phyloP scores from a whole-genome alignment of 257 asterid genomes.

The Apocynum venetum region DNA sequence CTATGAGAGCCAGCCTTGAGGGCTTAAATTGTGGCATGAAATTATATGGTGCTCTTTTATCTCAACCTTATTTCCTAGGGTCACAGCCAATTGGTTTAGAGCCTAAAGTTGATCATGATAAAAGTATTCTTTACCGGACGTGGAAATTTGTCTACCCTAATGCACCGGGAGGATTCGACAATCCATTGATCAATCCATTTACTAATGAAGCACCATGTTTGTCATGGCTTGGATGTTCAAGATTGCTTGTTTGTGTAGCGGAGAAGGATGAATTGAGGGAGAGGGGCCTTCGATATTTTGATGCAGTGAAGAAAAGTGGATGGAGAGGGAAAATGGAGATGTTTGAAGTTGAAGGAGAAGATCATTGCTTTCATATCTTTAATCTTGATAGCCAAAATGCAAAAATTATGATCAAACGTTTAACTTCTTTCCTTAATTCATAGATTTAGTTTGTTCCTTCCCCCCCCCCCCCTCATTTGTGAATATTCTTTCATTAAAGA shows the following conservation, averaged over 20 bases:
- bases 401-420: conserved; percentile 28
- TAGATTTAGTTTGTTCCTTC: background rate
- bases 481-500: too few relatives aligned
- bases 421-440: conserved; percentile 30
- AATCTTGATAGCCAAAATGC: conserved; percentile 31
- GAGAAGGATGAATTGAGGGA: conserved; percentile 31
- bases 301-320: conserved; percentile 43
- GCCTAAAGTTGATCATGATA: background rate
- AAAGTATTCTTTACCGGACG: conserved; percentile 1
- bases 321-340: conserved; percentile 55
- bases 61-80: conserved; percentile 18
- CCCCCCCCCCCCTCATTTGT: too few relatives aligned
- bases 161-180: conserved; percentile 27
- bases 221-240: conserved; percentile 19
- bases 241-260: conserved; percentile 24
- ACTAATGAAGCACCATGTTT: conserved; percentile 22
- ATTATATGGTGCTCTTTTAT: conserved; percentile 19
- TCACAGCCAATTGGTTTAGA: conserved; percentile 12
- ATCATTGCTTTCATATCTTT: conserved; percentile 41
- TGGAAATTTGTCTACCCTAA: conserved; percentile 28
- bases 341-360: conserved; percentile 46
- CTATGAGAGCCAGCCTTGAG: conserved; percentile 22
- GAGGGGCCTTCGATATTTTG: conserved; percentile 26
- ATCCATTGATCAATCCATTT: conserved; percentile 28
- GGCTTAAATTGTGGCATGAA: conserved; percentile 4